phyloP scores from a whole-genome alignment of 192 early-diverging fungal genomes.

The Coemansia sp. region DNA sequence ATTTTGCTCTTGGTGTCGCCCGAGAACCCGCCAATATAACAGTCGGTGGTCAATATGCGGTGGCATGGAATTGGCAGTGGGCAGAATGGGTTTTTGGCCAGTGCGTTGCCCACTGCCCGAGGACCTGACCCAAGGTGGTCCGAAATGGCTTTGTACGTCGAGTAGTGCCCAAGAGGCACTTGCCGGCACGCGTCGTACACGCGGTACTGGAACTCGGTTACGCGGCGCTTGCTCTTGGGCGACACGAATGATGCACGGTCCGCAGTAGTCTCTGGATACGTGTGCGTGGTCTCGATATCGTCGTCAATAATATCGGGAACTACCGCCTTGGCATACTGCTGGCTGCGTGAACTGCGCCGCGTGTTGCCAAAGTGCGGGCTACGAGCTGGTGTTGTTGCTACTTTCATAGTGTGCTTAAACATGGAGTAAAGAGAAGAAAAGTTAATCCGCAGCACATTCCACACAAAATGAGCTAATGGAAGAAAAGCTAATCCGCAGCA shows the following conservation, averaged over 20 bases:
- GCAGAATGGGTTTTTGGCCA: slow-evolving; percentile 67
- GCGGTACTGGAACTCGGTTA: slow-evolving; percentile 71
- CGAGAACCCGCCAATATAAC: slow-evolving; percentile 68
- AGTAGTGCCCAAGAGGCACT: slow-evolving; percentile 63
- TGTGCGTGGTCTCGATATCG: slow-evolving; percentile 45
- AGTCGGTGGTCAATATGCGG: slow-evolving; percentile 62
- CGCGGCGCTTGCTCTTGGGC: slow-evolving; percentile 55
- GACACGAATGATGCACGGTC: slow-evolving; percentile 57
- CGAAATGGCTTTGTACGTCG: slow-evolving; percentile 68
- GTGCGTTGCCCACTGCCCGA: slow-evolving; percentile 67
- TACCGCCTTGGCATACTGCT: slow-evolving; percentile 31
- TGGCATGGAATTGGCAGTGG: slow-evolving; percentile 73
- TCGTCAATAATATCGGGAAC: slow-evolving; percentile 48
- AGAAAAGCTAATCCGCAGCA: slow-evolving; percentile 6
- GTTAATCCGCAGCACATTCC: slow-evolving; percentile 7
- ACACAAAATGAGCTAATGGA: not conserved
- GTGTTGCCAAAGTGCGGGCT: slow-evolving; percentile 25
- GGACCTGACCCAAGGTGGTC: slow-evolving; percentile 62
- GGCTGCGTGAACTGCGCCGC: slow-evolving; percentile 31
- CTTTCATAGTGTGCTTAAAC: slow-evolving; percentile 1
- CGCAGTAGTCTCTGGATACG: slow-evolving; percentile 50
- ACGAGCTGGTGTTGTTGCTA: slow-evolving; percentile 14
- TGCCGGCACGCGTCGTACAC: slow-evolving; percentile 71
- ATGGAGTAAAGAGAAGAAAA: not conserved
- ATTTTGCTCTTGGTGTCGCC: slow-evolving; percentile 65